A percentile compares a stretch with the other conserved stretches of the same genome.
Evolutionary conservation across 768 basidiomycete species (phyloP).

Genomic region (Sarcomyxa edulis): DNA sequence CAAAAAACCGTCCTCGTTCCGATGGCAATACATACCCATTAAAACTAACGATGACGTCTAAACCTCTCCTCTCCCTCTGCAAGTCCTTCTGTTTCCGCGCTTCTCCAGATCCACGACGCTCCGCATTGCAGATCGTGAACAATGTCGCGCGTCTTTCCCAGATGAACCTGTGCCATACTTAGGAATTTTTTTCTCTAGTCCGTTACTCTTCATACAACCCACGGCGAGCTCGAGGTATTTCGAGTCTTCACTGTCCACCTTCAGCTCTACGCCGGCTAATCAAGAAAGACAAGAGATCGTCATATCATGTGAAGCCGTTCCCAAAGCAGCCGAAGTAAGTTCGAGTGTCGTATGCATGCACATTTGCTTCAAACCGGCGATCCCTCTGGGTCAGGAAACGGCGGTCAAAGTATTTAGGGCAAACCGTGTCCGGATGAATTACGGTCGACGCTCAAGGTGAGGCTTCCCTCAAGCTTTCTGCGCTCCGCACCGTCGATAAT

Average conservation of each 20-base stretch:
- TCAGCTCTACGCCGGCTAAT: too few relatives aligned
- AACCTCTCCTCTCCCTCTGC: too few relatives aligned
- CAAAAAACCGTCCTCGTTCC: too few relatives aligned
- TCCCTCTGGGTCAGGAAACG: slow-evolving; percentile 87
- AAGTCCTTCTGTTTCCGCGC: too few relatives aligned
- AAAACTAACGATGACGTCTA: too few relatives aligned
- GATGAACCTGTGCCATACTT: too few relatives aligned
- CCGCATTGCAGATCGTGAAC: too few relatives aligned
- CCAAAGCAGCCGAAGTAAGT: slow-evolving; percentile 86
- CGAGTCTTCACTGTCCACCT: background rate
- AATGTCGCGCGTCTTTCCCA: too few relatives aligned
- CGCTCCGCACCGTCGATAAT: slow-evolving; percentile 17
- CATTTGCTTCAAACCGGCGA: slow-evolving; percentile 85
- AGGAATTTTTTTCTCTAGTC: slow-evolving; percentile 57
- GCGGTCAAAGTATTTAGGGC: slow-evolving; percentile 96
- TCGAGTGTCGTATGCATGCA: slow-evolving; percentile 5
- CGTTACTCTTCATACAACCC: slow-evolving; percentile 91
- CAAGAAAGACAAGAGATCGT: too few relatives aligned
- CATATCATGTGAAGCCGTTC: slow-evolving; percentile 95
- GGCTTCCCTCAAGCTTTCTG: too few relatives aligned
- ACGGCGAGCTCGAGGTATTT: slow-evolving; percentile 89
- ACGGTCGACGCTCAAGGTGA: slow-evolving; percentile 88
- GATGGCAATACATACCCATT: too few relatives aligned
- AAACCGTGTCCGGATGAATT: slow-evolving; percentile 89
- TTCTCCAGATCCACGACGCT: too few relatives aligned